Evolutionary conservation across 2,329 filamentous ascomycete genomes (phyloP), one percentile per base, ranked within the genome.

Genomic region (Fusarium liriodendri): DNA sequence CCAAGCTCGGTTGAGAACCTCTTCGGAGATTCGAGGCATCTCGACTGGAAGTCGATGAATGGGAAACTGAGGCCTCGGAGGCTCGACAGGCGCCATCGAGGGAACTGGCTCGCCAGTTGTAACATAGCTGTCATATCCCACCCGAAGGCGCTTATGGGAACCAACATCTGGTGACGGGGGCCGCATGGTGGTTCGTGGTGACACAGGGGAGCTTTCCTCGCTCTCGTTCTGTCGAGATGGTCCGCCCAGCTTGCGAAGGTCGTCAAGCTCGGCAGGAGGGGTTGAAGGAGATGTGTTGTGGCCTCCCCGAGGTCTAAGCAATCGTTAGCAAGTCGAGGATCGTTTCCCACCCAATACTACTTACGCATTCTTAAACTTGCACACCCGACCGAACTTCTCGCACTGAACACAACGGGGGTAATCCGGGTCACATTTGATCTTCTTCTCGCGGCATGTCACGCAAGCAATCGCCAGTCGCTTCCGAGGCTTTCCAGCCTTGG

Each of bases 381-480:
- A 98, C 20, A 93, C 87, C 57, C 94, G 89, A 65, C 95, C 94
- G 79, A 96, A 96, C 84, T 97, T 98, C 80, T 97, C 93, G 81
- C 95, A 98, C 83, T 98, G 95, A 63, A 95, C 90, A 78, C 95
- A 98, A 76, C 94, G 95, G 42, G 94, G 94, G 74, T 91, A 93
- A 77, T 95, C 95, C 2, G 95, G 95, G 74, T 98, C 95, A 79
- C 95, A 98, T 83, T 97, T 98, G 85, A 98, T 97, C 87, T 98
- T 98, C 90, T 98, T 98, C 84, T 98, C 95, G 60, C 95, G 90
- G 81, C 95, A 98, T 14, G 95, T 97, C 67, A 97, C 88, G 80
- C 95, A 98, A n/a, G 95, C 95, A 81, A 97, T 95, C 27, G 95
- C 95, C 66, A 98, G 87, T 66, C 95, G 89, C 85, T 98, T 98